Percentiles rank a stretch among this genome's conserved stretches.
Evolutionary conservation across 257 asterid genomes (phyloP).

Genomic region (Solanum megistacrolobum): DNA sequence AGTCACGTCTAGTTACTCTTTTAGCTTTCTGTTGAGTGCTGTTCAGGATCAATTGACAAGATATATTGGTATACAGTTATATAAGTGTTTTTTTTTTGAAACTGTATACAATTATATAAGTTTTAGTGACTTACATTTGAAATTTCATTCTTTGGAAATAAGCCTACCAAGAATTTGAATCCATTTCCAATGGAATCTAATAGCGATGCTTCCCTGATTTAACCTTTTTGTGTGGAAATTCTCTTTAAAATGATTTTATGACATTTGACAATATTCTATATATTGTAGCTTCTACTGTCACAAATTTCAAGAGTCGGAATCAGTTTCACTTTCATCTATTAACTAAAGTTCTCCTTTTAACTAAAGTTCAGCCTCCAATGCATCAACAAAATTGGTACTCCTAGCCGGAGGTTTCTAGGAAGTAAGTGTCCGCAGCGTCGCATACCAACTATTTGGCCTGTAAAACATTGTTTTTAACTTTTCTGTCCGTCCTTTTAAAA

Average conservation of each 20-base stretch:
- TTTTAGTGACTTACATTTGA: background rate
- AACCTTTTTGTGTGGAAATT: background rate
- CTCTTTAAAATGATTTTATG: background rate
- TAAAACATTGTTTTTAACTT: background rate
- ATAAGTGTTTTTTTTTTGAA: background rate
- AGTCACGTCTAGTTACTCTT: background rate
- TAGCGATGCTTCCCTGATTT: background rate
- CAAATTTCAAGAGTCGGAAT: background rate
- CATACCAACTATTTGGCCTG: background rate
- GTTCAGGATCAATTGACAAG: background rate
- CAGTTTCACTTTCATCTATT: background rate
- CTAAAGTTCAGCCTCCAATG: background rate
- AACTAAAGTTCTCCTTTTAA: no score
- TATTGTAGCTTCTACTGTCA: background rate
- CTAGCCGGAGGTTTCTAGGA: background rate
- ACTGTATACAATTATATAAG: background rate
- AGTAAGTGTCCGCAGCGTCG: background rate
- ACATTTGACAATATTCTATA: background rate
- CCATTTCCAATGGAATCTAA: background rate
- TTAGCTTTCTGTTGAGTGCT: background rate
- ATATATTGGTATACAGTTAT: background rate
- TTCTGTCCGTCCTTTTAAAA: background rate
- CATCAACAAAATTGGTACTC: background rate
- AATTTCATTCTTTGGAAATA: background rate
- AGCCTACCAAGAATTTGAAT: background rate